A percentile compares a stretch with the other conserved stretches of the same genome.
These are phyloP conservation scores for Cordyceps farinosa DNA, from an alignment of 2,329 filamentous ascomycete species.

Conservation along the genomic window DNA sequence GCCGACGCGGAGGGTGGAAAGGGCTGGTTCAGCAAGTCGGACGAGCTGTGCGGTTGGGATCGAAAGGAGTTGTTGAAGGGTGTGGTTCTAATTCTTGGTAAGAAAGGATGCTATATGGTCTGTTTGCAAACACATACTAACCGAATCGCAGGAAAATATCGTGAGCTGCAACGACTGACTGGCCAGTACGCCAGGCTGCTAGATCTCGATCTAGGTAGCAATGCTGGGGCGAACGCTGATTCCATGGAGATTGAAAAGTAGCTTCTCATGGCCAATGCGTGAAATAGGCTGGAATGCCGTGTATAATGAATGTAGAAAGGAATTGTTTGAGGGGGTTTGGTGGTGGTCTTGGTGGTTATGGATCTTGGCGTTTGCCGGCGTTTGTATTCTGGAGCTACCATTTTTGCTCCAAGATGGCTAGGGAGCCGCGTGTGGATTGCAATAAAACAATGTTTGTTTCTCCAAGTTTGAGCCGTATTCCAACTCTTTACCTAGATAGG, in stretches of 20 bases:
- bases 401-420: background rate
- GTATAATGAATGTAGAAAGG: constrained; percentile 14
- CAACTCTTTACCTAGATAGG: background rate
- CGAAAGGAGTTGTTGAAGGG: constrained; percentile 82
- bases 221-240: constrained; percentile 38
- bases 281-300: constrained; percentile 3
- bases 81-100: constrained; percentile 89
- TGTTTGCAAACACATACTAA: constrained; percentile 30
- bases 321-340: background rate
- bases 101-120: constrained; percentile 31
- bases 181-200: constrained; percentile 89
- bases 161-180: constrained; percentile 90
- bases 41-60: constrained; percentile 86
- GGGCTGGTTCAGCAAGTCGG: constrained; percentile 64
- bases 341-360: background rate
- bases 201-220: constrained; percentile 54
- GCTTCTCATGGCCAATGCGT: background rate
- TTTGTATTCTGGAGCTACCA: constrained; percentile 7
- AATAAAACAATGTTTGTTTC: background rate
- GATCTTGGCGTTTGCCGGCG: constrained; percentile 16
- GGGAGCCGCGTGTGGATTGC: too few relatives aligned
- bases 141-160: constrained; percentile 71
- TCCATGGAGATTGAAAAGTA: constrained; percentile 41
- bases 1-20: constrained; percentile 43
- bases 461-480: background rate